These are phyloP conservation scores for Trichopus zeylanicus DNA, from an alignment of 116 monocot species.

Conservation along the genomic window DNA sequence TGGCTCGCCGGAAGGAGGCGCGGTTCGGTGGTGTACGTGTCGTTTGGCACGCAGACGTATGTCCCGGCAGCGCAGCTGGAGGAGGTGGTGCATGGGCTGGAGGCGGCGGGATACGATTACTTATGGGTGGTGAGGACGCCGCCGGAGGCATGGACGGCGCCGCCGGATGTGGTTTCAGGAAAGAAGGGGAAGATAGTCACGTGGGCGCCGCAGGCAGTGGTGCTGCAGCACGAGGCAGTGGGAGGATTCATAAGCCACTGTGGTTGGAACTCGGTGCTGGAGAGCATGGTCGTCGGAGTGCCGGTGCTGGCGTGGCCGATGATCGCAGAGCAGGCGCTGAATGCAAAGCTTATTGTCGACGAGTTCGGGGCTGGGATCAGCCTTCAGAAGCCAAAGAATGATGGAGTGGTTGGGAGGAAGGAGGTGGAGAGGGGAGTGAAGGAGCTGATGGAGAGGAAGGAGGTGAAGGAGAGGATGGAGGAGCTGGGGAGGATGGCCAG, in stretches of 20 bases:
- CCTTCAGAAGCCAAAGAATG: background rate
- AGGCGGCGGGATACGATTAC: constrained; percentile 15
- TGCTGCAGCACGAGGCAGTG: constrained; percentile 38
- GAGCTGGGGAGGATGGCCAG: constrained; percentile 8
- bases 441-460: constrained; percentile 20
- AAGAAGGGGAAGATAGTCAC: constrained; percentile 6
- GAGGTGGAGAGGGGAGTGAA: constrained; percentile 9
- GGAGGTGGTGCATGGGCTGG: constrained; percentile 37
- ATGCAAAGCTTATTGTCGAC: constrained; percentile 26
- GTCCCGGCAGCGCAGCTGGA: constrained; percentile 26
- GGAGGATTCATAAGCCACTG: constrained; percentile 78
- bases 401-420: constrained; percentile 1
- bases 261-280: constrained; percentile 82
- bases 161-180: no score
- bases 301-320: constrained; percentile 55
- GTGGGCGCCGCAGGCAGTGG: constrained; percentile 50
- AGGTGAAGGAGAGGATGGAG: background rate
- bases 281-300: constrained; percentile 32
- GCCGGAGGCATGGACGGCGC: constrained; percentile 6
- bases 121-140: constrained; percentile 28
- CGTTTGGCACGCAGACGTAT: constrained; percentile 34
- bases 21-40: constrained; percentile 40
- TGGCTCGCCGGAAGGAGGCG: constrained; percentile 20
- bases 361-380: constrained; percentile 15
- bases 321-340: constrained; percentile 43